Evolutionary conservation across 2,329 filamentous ascomycete genomes (phyloP).

Genomic region (Fusarium sp.): DNA sequence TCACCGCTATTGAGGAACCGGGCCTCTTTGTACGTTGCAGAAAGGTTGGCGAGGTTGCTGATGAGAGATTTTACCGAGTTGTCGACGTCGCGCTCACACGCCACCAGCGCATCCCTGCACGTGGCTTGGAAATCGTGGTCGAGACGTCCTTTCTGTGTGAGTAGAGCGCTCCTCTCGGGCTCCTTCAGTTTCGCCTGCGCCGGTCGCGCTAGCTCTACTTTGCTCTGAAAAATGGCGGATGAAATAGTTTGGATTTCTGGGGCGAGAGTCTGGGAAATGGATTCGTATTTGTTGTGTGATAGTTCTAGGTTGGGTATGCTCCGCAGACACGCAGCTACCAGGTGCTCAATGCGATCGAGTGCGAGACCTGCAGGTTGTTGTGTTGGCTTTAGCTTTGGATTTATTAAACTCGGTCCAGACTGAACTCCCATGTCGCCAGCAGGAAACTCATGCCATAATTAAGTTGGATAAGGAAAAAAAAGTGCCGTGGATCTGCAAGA

Average conservation of each 20-base stretch:
- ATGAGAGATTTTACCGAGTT: conserved; percentile 16
- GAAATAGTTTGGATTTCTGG: not conserved
- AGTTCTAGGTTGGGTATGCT: not conserved
- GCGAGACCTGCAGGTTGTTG: conserved; percentile 1
- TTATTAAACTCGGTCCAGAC: not conserved
- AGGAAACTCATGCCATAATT: not conserved
- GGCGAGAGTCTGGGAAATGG: not conserved
- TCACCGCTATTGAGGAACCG: not conserved
- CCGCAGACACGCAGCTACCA: conserved; percentile 8
- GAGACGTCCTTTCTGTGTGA: not conserved
- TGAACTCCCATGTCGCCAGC: not conserved
- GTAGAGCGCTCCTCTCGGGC: not conserved
- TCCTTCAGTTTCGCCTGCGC: not conserved
- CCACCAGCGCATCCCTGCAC: conserved; percentile 15
- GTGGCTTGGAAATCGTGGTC: conserved; percentile 11
- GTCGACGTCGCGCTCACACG: conserved; percentile 18
- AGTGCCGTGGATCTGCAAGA: not conserved
- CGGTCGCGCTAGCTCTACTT: not conserved
- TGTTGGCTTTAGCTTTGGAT: not conserved
- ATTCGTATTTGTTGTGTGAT: not conserved
- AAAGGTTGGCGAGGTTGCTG: conserved; percentile 6
- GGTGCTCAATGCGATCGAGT: conserved; percentile 8
- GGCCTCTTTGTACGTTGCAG: not conserved
- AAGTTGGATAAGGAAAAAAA: not conserved
- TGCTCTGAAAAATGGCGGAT: not conserved